These are phyloP conservation scores for Clarireedia paspali DNA, from an alignment of 2,329 filamentous ascomycete genomes.

Conservation along the genomic window DNA sequence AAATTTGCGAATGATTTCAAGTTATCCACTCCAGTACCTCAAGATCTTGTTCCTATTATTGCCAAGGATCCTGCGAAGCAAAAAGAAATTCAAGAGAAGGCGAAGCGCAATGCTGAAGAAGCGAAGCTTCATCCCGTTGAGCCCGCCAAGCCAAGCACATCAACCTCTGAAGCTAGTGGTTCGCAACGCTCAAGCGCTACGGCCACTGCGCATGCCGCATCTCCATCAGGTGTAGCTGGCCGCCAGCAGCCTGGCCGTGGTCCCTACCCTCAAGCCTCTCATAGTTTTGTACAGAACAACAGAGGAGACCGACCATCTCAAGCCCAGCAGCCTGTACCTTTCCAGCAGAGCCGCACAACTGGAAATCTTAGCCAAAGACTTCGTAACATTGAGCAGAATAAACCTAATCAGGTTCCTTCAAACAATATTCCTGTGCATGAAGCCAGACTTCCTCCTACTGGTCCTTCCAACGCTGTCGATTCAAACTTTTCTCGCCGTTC, in stretches of 20 bases:
- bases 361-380: constrained; percentile 22
- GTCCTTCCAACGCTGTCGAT: constrained; percentile 54
- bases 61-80: constrained; percentile 96
- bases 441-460: constrained; percentile 64
- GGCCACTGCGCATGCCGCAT: constrained; percentile 36
- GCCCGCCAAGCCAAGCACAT: constrained; percentile 35
- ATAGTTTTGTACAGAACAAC: constrained; percentile 32
- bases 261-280: constrained; percentile 36
- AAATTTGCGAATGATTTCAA: constrained; percentile 95
- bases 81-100: constrained; percentile 84
- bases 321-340: constrained; percentile 19
- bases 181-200: constrained; percentile 33
- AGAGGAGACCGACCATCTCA: constrained; percentile 20
- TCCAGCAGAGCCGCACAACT: constrained; percentile 18
- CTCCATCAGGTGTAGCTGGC: constrained; percentile 20
- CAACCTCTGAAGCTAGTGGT: constrained; percentile 37
- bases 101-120: constrained; percentile 66
- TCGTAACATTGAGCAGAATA: constrained; percentile 25
- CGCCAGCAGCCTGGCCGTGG: constrained; percentile 26
- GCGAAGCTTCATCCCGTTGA: constrained; percentile 38
- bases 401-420: constrained; percentile 15
- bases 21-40: constrained; percentile 83
- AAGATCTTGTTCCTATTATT: constrained; percentile 86
- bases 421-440: constrained; percentile 38
- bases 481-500: constrained; percentile 46